These are phyloP conservation scores for Exserohilum turcica DNA, from an alignment of 2,329 filamentous ascomycete species.

Conservation along the genomic window DNA sequence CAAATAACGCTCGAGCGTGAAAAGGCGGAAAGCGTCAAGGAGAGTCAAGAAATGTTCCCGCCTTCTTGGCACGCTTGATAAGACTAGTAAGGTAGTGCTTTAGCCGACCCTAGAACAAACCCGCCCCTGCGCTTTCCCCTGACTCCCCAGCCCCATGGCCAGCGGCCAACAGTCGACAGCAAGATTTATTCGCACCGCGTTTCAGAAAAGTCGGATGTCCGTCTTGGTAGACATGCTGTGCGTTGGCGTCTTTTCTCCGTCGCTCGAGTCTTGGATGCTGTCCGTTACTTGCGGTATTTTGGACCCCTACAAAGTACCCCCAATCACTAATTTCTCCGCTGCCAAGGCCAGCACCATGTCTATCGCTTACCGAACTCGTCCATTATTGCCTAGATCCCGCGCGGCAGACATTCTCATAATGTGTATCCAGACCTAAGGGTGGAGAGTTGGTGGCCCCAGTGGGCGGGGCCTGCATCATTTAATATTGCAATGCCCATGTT, in stretches of 20 bases:
- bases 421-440: slow-evolving; percentile 8
- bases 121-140: background rate
- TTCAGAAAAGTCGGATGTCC: background rate
- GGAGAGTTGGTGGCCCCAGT: slow-evolving; percentile 14
- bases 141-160: background rate
- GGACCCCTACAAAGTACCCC: slow-evolving; percentile 1
- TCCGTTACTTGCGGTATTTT: background rate
- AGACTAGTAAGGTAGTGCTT: background rate
- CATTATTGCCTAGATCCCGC: slow-evolving; percentile 17
- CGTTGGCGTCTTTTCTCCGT: background rate
- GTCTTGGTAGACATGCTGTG: background rate
- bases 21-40: background rate
- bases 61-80: background rate
- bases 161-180: background rate
- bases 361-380: slow-evolving; percentile 15
- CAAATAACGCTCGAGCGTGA: background rate
- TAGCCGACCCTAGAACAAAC: background rate
- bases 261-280: background rate
- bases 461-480: slow-evolving; percentile 19
- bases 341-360: slow-evolving; percentile 16
- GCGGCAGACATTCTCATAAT: slow-evolving; percentile 22
- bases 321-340: slow-evolving; percentile 36
- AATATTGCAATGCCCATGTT: slow-evolving; percentile 17
- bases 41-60: background rate
- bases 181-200: background rate